phyloP scores from a whole-genome alignment of 768 basidiomycete genomes.

The Tricholoma terreum region DNA sequence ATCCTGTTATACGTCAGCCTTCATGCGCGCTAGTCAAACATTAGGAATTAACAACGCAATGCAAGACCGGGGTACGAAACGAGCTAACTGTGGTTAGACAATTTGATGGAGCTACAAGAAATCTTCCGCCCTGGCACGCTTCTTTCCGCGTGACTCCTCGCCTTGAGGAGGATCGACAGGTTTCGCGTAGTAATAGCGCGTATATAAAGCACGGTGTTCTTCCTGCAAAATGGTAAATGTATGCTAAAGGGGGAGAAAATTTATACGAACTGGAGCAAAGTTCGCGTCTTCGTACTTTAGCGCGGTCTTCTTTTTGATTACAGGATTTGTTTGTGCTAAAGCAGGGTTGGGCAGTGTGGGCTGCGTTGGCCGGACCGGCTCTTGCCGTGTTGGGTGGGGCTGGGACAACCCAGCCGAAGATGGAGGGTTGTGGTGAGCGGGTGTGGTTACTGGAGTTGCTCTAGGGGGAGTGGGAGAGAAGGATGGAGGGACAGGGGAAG shows the following conservation, averaged over 20 bases:
- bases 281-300: constrained; percentile 76
- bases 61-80: not conserved
- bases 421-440: not conserved
- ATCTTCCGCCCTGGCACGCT: constrained; percentile 84
- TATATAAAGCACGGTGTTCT: constrained; percentile 66
- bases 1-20: not conserved
- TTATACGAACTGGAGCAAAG: constrained; percentile 64
- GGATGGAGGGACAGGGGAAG: constrained; percentile 9
- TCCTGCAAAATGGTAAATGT: constrained; percentile 56
- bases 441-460: not conserved
- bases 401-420: constrained; percentile 8
- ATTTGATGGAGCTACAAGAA: constrained; percentile 47
- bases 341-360: constrained; percentile 54
- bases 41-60: not conserved
- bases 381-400: not conserved
- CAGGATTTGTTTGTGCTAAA: constrained; percentile 62
- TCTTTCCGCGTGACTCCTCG: constrained; percentile 75
- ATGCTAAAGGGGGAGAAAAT: not conserved
- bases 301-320: constrained; percentile 72
- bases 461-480: constrained; percentile 13
- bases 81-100: not conserved
- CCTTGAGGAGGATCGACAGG: constrained; percentile 31
- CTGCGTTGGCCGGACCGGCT: constrained; percentile 24
- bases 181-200: constrained; percentile 58
- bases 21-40: not conserved